phyloP scores from a whole-genome alignment of 2,329 filamentous ascomycete genomes.

The Acrodontium crateriforme region DNA sequence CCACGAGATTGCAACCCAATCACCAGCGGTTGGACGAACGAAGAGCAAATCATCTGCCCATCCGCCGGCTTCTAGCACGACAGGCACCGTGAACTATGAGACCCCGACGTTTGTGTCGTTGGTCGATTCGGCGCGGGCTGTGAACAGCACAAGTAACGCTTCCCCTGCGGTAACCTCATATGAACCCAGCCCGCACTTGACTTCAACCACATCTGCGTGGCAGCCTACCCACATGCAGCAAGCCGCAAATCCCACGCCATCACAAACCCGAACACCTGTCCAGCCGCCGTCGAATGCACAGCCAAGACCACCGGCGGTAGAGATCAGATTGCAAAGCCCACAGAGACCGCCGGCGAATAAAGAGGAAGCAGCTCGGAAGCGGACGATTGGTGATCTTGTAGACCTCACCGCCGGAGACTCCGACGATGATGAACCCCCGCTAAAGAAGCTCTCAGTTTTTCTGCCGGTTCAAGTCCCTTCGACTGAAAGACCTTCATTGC shows the following conservation, averaged over 20 bases:
- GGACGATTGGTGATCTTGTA: slow-evolving; percentile 39
- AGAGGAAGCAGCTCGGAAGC: slow-evolving; percentile 42
- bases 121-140: slow-evolving; percentile 11
- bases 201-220: no score
- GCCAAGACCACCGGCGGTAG: no score
- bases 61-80: slow-evolving; percentile 3
- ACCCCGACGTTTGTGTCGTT: slow-evolving; percentile 14
- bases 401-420: slow-evolving; percentile 33
- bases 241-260: no score
- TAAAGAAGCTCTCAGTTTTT: slow-evolving; percentile 19
- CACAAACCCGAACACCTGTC: no score
- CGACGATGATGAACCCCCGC: slow-evolving; percentile 33
- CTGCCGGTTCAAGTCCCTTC: not conserved
- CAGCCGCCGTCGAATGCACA: no score
- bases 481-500: not conserved
- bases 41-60: slow-evolving; percentile 1
- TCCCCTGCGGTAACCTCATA: no score
- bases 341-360: slow-evolving; percentile 31
- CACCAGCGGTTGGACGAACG: no score
- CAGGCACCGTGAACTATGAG: slow-evolving; percentile 14
- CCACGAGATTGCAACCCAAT: slow-evolving; percentile 2
- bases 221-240: no score
- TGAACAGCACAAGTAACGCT: slow-evolving; percentile 12
- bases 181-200: no score
- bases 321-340: slow-evolving; percentile 4